Evolutionary conservation across 2,329 filamentous ascomycete species (phyloP), one percentile per base, ranked within the genome.

Genomic region (Beauveria brongniartii): DNA sequence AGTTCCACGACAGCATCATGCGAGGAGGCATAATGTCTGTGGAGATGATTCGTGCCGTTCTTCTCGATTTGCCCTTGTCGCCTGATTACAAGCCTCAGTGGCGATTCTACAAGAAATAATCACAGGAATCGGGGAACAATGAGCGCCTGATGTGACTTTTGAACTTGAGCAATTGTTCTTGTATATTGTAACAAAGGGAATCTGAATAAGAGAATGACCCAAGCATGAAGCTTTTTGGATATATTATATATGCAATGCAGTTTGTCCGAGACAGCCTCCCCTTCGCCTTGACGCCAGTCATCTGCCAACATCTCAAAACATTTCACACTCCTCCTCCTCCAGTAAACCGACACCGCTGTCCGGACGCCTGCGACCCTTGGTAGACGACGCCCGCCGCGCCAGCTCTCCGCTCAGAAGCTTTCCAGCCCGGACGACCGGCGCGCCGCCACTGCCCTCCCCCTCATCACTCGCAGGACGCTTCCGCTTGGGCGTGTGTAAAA

Each of bases 281-380:
- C 12, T 28, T 43, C 10, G 22, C 47, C 55, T 30, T n/a, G 16
- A 58, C 47, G 55, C 55, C 55, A 37, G 7, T 56, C 18, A 2
- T 28, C 18, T 48, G 14, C 30, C 30, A 20, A n/a, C 6, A 10
- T 8, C 16, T 53, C 26, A 59, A 53, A 59, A 59, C 57, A 59
- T 59, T 26, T 59, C 57, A 52, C 57, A 53, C 18, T 59, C 78
- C 41, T 83, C 81, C 66, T 84, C 82, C 30, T 82, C 80, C 68
- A 84, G 64, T 26, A 85, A 72, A 0, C 81, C 81, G 55, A 85
- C 66, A 0, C 82, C 83, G 59, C 80, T 83, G 68, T 85, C 82
- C 64, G 79, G 77, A 61, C 77, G 74, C 62, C 74, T 76, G 62
- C 74, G 64, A 20, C 61, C 73, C 72, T 77, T 82, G 65, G 64